Evolutionary conservation across 1,284 basidiomycete species (phyloP), one percentile per base, ranked within the genome.

Genomic region (Cryptococcus sp.): DNA sequence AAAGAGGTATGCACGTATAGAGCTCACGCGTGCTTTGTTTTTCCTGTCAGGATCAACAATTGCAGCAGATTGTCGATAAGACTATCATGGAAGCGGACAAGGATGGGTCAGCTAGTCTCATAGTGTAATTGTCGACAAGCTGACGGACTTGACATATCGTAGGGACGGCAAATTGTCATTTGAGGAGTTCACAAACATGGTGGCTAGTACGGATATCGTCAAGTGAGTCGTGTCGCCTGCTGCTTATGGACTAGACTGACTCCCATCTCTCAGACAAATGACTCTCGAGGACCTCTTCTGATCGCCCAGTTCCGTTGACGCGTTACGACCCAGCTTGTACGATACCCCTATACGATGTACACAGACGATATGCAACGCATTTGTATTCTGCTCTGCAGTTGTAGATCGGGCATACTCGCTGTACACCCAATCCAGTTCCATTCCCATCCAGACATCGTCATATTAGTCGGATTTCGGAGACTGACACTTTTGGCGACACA

Each of bases 11-110:
- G 26, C 26, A 29, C 26, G 26, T 10, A 5, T 29, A 29, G 46
- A 50, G 34, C 23, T 25, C 22, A 26, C 29, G 26, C 13, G n/a
- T 17, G 29, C 23, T 44, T 7, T 37, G 40, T 20, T 34, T 26
- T 16, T 5, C 10, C 16, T 16, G 44, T 50, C 65, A 92, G 89
- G 96, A 99, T 78, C 91, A 96, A 77, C 96, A 99, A 82, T 80
- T 99, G 64, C 96, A 99, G 78, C 95, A 99, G 79, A 99, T 99
- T 65, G 96, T 99, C 11, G 96, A 99, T 80, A 99, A 99, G 83
- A 99, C 95, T 17, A 99, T 99, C 77, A 95, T 99, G 92, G 95
- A 99, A 80, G 95, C 94, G 17, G 95, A 99, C 77, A 90, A 92
- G 77, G 93, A 99, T 73, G 93, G 83, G 80, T 81, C 58, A 63